Base-by-base conservation (phyloP, 2,329 filamentous ascomycete genomes). In the Graphilbum ipis-grandicollis region DNA sequence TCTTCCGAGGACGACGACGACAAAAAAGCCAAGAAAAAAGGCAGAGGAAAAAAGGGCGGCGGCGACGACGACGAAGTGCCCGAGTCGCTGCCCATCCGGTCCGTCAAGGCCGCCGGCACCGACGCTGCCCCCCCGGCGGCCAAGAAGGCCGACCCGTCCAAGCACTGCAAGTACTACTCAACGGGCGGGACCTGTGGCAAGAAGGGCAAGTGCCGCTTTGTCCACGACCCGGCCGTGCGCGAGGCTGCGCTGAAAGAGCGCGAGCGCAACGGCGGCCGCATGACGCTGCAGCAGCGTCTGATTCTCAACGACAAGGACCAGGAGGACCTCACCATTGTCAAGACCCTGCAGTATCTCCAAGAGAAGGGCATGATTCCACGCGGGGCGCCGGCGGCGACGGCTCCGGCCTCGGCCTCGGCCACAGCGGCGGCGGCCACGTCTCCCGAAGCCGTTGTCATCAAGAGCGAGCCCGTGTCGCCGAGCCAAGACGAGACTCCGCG, bases 121-220 rank as follows among this genome's bases (percentile, higher is more conserved):
- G 22, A 35, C 13, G 31, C 30, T 3, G 38, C 39, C 8, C 52
- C 66, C 39, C 57, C 66, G 44, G 56, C 66, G 44, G 53, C 65
- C 43, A 62, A 68, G 53, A 64, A 67, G 50, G 71, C 72, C 35
- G 72, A 77, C 48, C 64, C 74, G 31, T 65, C 68, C 35, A 71
- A 68, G 44, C 73, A 77, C 49, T 79, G 74, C 68, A 79, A 79
- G 56, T 79, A 79, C 54, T 79, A 69, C 51, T 75, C 73, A 29
- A 78, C 73, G 36, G 74, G 74, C 45, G 74, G 74, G 42, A 74
- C 63, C 40, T 79, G 74, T 56, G 74, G 73, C 36, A 79, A 79
- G 65, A 76, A 76, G 66, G 71, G 71, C 71, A 78, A 78, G 71
- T 79, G 74, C 61, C 74, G 74, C 57, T 79, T 79, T 56, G 71